Base-by-base conservation (phyloP, 2,329 filamentous ascomycete genomes). In the Torrubiellomyces zombiae region DNA sequence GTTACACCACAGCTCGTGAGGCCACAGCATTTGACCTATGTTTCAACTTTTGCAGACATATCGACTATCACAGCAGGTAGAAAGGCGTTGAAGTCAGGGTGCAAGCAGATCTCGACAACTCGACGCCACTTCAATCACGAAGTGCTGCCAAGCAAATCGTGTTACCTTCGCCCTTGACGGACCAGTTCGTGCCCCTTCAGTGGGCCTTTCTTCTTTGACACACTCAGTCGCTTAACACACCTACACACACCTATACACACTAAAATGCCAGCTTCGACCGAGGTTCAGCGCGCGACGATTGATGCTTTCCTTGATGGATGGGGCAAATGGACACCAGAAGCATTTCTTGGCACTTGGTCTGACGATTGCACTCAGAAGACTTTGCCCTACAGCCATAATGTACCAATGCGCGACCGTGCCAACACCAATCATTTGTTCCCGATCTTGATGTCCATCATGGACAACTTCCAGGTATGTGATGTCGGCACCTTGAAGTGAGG, bases 121-220 rank as follows among this genome's bases (percentile, higher is more conserved):
- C n/a, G n/a, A n/a, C n/a, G n/a, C n/a, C n/a, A n/a, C n/a, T n/a
- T n/a, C n/a, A n/a, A n/a, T n/a, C n/a, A n/a, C n/a, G n/a, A n/a
- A n/a, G n/a, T n/a, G n/a, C n/a, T n/a, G n/a, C n/a, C n/a, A n/a
- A n/a, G n/a, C n/a, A n/a, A n/a, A n/a, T n/a, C n/a, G n/a, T n/a
- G n/a, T n/a, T n/a, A n/a, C 25, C 4, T 26, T 26, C 12, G 19
- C 25, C 2, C 22, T 26, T 18, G 25, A 14, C 6, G 16, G 16
- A 11, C 18, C 16, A 3, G 20, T 18, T 14, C 14, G 8, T 13
- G 9, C 19, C 9, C 8, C n/a, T 6, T 11, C 18, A 20, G 12
- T 14, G 6, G 11, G 11, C 4, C 15, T 21, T 8, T 27, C 22
- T 12, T 14, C 21, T 18, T 18, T 16, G 5, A 27, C 20, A 25